These are phyloP conservation scores for Penicillium longicatenatum DNA, from an alignment of 495 filamentous ascomycete genomes.

Conservation along the genomic window DNA sequence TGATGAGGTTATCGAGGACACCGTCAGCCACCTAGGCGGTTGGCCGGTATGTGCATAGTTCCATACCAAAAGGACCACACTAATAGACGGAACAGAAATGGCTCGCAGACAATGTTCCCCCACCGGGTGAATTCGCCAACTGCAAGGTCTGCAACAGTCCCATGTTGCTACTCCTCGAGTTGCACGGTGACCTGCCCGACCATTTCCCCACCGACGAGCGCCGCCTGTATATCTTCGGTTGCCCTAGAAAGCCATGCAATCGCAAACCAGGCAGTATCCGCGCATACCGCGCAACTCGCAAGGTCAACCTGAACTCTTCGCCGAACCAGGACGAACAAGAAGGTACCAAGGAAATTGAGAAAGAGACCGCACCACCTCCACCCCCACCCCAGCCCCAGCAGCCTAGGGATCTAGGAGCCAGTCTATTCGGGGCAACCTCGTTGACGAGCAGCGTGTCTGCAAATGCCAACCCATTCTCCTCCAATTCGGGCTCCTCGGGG, in stretches of 20 bases:
- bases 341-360: constrained; percentile 38
- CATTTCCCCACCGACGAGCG: constrained; percentile 83
- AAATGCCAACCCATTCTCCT: constrained; percentile 60
- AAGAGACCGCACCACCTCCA: constrained; percentile 27
- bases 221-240: constrained; percentile 81
- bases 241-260: constrained; percentile 76
- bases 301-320: constrained; percentile 30
- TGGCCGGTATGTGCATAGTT: constrained; percentile 63
- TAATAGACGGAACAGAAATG: constrained; percentile 62
- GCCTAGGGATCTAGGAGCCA: constrained; percentile 56
- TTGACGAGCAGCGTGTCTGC: constrained; percentile 49
- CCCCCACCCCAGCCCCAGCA: constrained; percentile 21
- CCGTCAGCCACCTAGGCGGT: constrained; percentile 87
- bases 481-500: constrained; percentile 24
- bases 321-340: constrained; percentile 27
- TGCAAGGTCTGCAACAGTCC: constrained; percentile 87
- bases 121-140: constrained; percentile 77
- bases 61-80: not conserved
- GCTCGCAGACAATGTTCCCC: constrained; percentile 66
- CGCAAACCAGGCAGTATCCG: constrained; percentile 79
- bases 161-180: constrained; percentile 83
- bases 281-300: constrained; percentile 65
- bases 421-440: constrained; percentile 54
- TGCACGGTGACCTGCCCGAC: constrained; percentile 89
- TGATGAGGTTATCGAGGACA: constrained; percentile 76